These are phyloP conservation scores for Helotiales sp. DNA, from an alignment of 2,329 filamentous ascomycete species.

Conservation along the genomic window DNA sequence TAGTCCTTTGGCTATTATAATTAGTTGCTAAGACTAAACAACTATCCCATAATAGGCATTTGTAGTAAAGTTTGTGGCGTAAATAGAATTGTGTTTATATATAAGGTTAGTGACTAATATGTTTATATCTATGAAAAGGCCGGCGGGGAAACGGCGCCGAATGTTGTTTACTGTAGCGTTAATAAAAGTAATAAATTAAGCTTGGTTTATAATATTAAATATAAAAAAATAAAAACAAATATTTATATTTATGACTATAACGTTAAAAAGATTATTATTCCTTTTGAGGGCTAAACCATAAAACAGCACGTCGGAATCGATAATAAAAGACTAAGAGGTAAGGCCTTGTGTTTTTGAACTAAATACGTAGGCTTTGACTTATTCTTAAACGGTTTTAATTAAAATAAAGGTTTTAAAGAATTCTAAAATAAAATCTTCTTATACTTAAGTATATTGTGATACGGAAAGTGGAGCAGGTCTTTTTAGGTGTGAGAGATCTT, in stretches of 20 bases:
- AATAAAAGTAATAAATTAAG: conserved; percentile 60
- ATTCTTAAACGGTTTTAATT: conserved; percentile 48
- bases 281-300: conserved; percentile 63
- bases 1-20: conserved; percentile 67
- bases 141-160: conserved; percentile 61
- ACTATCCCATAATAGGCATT: conserved; percentile 67
- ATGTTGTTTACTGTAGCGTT: conserved; percentile 63
- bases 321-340: conserved; percentile 48
- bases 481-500: too few relatives aligned
- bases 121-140: conserved; percentile 60
- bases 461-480: too few relatives aligned
- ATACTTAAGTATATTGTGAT: conserved; percentile 62
- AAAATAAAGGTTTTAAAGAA: conserved; percentile 60
- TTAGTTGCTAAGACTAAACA: conserved; percentile 67
- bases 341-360: conserved; percentile 49
- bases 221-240: conserved; percentile 68
- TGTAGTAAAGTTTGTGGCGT: conserved; percentile 58
- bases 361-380: conserved; percentile 55
- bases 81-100: conserved; percentile 53
- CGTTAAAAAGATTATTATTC: conserved; percentile 52
- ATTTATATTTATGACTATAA: conserved; percentile 67
- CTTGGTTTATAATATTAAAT: conserved; percentile 62
- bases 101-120: conserved; percentile 66
- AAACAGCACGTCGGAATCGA: conserved; percentile 54
- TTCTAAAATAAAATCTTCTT: conserved; percentile 63